These are phyloP conservation scores for Pistacia integerrima DNA, from an alignment of 345 rosid genomes.

Conservation along the genomic window DNA sequence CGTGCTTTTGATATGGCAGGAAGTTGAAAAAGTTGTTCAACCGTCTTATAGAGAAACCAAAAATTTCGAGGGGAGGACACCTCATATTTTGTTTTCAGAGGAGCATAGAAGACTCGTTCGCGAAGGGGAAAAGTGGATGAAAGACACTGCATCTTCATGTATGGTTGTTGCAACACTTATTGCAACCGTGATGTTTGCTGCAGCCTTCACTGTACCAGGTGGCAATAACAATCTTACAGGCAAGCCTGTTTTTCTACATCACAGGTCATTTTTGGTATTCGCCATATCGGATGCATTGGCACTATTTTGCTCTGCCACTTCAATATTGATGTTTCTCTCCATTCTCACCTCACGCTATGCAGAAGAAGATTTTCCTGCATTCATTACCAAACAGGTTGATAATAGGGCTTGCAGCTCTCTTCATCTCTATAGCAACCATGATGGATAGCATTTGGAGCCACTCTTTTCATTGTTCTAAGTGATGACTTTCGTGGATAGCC, in stretches of 20 bases:
- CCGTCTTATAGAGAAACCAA: constrained; percentile 29
- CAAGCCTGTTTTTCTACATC: constrained; percentile 23
- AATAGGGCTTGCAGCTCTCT: constrained; percentile 37
- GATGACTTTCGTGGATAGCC: not conserved
- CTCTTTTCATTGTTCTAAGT: not conserved
- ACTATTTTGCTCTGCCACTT: constrained; percentile 31
- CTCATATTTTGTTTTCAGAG: constrained; percentile 16
- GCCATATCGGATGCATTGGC: constrained; percentile 38
- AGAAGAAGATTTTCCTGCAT: constrained; percentile 36
- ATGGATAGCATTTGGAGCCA: not conserved
- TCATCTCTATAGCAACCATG: constrained; percentile 21
- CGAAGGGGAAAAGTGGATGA: constrained; percentile 43
- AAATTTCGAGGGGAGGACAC: constrained; percentile 23
- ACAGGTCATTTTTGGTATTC: constrained; percentile 23
- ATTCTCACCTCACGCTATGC: constrained; percentile 43
- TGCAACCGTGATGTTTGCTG: constrained; percentile 41
- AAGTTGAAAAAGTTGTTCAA: constrained; percentile 32
- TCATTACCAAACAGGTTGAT: constrained; percentile 41
- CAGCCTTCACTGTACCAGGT: constrained; percentile 44
- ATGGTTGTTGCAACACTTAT: constrained; percentile 37
- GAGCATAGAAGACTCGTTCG: constrained; percentile 18
- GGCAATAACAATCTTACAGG: constrained; percentile 35
- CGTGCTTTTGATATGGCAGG: constrained; percentile 15
- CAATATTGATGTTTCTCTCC: constrained; percentile 38
- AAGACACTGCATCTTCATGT: constrained; percentile 35